Base-by-base conservation (phyloP, 352 stramenopile genomes). In the Ophiocytium majus region DNA sequence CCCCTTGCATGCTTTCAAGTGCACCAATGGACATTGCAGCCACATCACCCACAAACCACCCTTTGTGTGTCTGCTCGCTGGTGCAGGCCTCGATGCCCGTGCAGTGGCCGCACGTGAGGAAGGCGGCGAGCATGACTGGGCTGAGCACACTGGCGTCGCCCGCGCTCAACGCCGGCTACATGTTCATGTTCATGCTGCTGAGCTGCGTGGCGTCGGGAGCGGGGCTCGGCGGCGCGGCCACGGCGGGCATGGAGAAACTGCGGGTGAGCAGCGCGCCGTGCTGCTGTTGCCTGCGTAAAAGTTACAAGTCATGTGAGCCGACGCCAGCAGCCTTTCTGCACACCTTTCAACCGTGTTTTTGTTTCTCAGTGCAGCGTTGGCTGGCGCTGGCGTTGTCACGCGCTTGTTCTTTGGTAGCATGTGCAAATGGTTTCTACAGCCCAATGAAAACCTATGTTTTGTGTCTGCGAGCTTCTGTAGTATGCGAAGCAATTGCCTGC, bases 121-220 rank as follows among this genome's bases (percentile, higher is more conserved):
- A 85, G 80, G 83, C 83, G 17, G 17, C 64, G 10, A 87, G 85
- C 43, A 87, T 87, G 83, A 76, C 82, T 5, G 9, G 35, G 28
- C 10, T 85, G 1, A 79, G 85, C 43, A 50, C 32, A 0, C 80
- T 87, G 36, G 83, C 78, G 17, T 81, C 83, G 1, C 83, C 83
- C 19, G 0, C 85, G 31, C 19, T 87, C 10, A 87, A 87, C 64
- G 83, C 36, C 32, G 83, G 83, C 57, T 87, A 85, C 83, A 81
- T 87, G 37, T 87, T 85, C 80, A 33, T 84, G n/a, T 87, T 87
- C 78, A 78, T 78, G 0, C 37, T 76, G 10, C 33, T 64, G 1
- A 87, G 50, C 31, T 34, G 50, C 19, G 9, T 87, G 37, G 49
- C 34, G 31, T 57, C 83, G 23, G 83, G 83, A 33, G 37, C 63